Percentiles rank a stretch among this genome's conserved stretches.
phyloP scores from a whole-genome alignment of 176 grass and related monocot genomes.

The Ananas comosus region DNA sequence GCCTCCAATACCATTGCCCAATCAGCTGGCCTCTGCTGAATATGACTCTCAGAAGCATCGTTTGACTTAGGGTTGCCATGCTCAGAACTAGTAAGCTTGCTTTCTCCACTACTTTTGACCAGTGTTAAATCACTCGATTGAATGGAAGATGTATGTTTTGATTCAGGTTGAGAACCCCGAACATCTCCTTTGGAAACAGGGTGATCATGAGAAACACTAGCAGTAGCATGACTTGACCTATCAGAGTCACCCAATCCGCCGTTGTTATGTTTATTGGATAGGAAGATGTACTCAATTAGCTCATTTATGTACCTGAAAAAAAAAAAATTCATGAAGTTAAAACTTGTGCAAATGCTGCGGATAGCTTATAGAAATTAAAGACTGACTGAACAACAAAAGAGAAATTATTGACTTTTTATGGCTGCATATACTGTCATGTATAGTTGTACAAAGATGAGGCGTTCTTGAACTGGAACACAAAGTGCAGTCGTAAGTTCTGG shows the following conservation, averaged over 20 bases:
- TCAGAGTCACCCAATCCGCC: slow-evolving; percentile 30
- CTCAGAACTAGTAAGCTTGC: slow-evolving; percentile 19
- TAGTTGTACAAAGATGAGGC: too few relatives aligned
- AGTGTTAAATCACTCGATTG: slow-evolving; percentile 23
- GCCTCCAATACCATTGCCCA: slow-evolving; percentile 79
- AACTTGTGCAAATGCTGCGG: not conserved
- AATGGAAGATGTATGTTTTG: slow-evolving; percentile 20
- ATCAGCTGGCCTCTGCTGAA: slow-evolving; percentile 43
- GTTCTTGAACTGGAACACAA: too few relatives aligned
- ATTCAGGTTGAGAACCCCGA: slow-evolving; percentile 35
- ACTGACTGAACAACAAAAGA: not conserved
- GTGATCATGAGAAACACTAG: slow-evolving; percentile 15
- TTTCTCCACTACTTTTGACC: slow-evolving; percentile 28
- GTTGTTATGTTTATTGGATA: slow-evolving; percentile 44
- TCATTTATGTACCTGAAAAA: slow-evolving; percentile 87
- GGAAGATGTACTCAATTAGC: slow-evolving; percentile 59
- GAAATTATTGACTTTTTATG: not conserved
- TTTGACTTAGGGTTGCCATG: slow-evolving; percentile 28
- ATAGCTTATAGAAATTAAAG: not conserved
- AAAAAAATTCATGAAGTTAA: slow-evolving; percentile 8
- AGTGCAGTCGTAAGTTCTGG: too few relatives aligned
- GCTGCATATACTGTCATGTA: not conserved
- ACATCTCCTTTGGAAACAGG: slow-evolving; percentile 33
- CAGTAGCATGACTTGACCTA: slow-evolving; percentile 30
- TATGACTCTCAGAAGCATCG: slow-evolving; percentile 23